phyloP scores from a whole-genome alignment of 2,329 filamentous ascomycete genomes.

The Hysterium pulicare region DNA sequence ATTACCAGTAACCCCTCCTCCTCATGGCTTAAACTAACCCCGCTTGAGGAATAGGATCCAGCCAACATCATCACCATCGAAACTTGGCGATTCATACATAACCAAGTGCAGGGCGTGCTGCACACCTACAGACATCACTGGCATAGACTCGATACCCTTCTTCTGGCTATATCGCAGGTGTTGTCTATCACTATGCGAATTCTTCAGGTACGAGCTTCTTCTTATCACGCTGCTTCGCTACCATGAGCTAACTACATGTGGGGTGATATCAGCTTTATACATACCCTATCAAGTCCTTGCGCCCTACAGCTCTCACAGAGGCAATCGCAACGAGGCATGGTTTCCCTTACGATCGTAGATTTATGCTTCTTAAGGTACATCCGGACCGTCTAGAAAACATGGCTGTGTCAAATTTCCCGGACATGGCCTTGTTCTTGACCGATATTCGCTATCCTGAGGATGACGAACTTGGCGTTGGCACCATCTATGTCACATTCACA shows the following conservation, averaged over 20 bases:
- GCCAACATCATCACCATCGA: conserved; percentile 1
- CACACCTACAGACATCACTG: too few relatives aligned
- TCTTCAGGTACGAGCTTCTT: too few relatives aligned
- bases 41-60: neutral
- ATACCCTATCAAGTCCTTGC: conserved; percentile 49
- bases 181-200: too few relatives aligned
- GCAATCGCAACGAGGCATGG: conserved; percentile 43
- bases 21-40: neutral
- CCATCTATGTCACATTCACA: conserved; percentile 39
- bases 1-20: too few relatives aligned
- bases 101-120: too few relatives aligned
- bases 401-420: conserved; percentile 37
- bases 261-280: conserved; percentile 44
- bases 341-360: conserved; percentile 44
- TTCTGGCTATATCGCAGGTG: too few relatives aligned
- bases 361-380: conserved; percentile 42
- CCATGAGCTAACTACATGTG: too few relatives aligned
- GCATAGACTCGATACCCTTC: too few relatives aligned
- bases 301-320: conserved; percentile 35
- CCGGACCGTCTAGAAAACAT: conserved; percentile 41
- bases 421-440: conserved; percentile 42
- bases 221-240: too few relatives aligned
- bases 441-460: conserved; percentile 29
- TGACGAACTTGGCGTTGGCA: conserved; percentile 23
- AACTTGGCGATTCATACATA: too few relatives aligned